Evolutionary conservation across 192 early-diverging fungal genomes (phyloP), one percentile per base, ranked within the genome.

Genomic region (Backusella circina): DNA sequence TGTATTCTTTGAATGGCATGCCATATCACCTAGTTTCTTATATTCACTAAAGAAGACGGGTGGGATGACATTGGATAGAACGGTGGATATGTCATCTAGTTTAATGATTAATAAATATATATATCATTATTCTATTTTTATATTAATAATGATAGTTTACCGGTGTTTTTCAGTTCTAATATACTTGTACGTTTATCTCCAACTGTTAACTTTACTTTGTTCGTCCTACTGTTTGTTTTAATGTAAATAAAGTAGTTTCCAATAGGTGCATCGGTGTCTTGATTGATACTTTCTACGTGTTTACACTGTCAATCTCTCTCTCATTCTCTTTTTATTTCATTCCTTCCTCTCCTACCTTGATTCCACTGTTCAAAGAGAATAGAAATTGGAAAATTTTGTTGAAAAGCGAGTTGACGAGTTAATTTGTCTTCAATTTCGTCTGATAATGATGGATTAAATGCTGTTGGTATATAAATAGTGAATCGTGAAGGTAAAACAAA

Each of bases 401-500:
- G 18, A 78, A 61, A 61, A 23, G 7, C 21, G 13, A 61, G 54
- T 12, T 61, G 54, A 3, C 12, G 54, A 2, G 54, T 61, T 26
- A 61, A 28, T 61, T 61, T 61, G 12, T 28, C 9, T 61, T 61
- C 54, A 61, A 61, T 61, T 4, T 61, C 54, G 18, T 61, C 3
- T 61, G 54, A 61, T 28, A 61, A 61, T 61, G 23, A 47, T 28
- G 37, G 36, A 13, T 26, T 69, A 10, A 37, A 54, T 70, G 67
- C 36, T 21, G 67, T 26, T n/a, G 70, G 69, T 28, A 67, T 38
- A 39, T 79, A 51, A 31, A 83, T 39, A 7, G 37, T 67, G 33
- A 83, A 77, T 28, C 41, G 54, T 1, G 65, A 70, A 21, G 82
- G 79, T 70, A 83, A 77, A 10, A 64, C 44, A 5, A 83, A 72